Evolutionary conservation across 2,329 filamentous ascomycete species (phyloP).

Genomic region (Aspergillus floridensis): DNA sequence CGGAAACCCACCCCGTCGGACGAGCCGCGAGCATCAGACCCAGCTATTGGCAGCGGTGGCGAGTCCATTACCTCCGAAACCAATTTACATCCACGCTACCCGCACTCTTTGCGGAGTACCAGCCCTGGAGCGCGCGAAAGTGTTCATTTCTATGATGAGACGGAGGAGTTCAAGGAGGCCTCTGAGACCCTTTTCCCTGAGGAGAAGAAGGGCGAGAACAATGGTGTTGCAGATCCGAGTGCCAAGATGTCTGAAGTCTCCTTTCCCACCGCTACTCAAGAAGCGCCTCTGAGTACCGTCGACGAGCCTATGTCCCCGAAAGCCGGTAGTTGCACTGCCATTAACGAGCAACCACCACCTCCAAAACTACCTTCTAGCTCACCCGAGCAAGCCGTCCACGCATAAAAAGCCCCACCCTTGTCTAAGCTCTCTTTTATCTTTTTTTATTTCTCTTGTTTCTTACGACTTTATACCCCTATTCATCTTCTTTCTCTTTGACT

Average conservation of each 20-base stretch:
- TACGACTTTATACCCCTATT: slow-evolving; percentile 9
- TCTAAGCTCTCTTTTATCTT: slow-evolving; percentile 9
- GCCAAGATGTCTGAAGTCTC: slow-evolving; percentile 5
- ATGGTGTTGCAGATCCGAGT: slow-evolving; percentile 6
- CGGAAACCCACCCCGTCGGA: slow-evolving; percentile 51
- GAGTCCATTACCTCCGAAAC: slow-evolving; percentile 29
- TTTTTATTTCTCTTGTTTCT: slow-evolving; percentile 1
- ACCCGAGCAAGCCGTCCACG: slow-evolving; percentile 29
- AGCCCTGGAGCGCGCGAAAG: slow-evolving; percentile 67
- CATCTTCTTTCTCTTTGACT: slow-evolving; percentile 3
- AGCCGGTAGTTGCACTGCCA: slow-evolving; percentile 1
- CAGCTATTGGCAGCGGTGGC: slow-evolving; percentile 25
- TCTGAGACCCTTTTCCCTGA: slow-evolving; percentile 16
- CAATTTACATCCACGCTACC: slow-evolving; percentile 43
- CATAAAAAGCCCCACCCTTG: slow-evolving; percentile 18
- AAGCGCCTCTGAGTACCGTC: neutral
- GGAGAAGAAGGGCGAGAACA: slow-evolving; percentile 10
- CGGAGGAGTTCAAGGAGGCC: slow-evolving; percentile 24
- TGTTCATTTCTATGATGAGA: slow-evolving; percentile 26
- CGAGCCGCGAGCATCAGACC: slow-evolving; percentile 36
- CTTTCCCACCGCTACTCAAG: slow-evolving; percentile 1
- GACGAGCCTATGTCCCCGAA: slow-evolving; percentile 9
- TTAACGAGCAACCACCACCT: slow-evolving; percentile 17
- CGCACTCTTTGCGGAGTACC: slow-evolving; percentile 62
- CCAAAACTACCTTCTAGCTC: slow-evolving; percentile 22